Conservation (phyloP, 2,329 filamentous ascomycete genomes). For the Colletotrichum brevisporum region DNA sequence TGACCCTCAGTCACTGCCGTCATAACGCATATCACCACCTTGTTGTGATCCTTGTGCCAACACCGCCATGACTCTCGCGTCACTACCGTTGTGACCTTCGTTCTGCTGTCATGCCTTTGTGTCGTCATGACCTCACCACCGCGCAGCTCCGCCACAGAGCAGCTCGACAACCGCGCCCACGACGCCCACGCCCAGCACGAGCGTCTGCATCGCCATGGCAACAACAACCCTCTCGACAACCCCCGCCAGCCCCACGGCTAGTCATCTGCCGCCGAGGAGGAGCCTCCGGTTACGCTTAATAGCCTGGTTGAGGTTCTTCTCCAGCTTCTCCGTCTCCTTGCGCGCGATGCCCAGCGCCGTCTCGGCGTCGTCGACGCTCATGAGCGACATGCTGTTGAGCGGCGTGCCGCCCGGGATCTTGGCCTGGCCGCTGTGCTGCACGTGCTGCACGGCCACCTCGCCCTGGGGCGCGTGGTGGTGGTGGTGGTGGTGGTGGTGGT, state of each 20-base stretch:
- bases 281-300: conserved; percentile 73
- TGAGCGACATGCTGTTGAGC: conserved; percentile 66
- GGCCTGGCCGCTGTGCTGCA: conserved; percentile 9
- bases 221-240: conserved; percentile 37
- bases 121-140: background rate
- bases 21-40: no score
- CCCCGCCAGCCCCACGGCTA: conserved; percentile 34
- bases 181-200: conserved; percentile 40
- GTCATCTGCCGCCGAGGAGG: conserved; percentile 51
- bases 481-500: no score
- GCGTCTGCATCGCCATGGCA: conserved; percentile 41
- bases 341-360: conserved; percentile 64
- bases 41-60: no score
- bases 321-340: conserved; percentile 73
- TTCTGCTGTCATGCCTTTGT: no score
- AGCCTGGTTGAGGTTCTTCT: conserved; percentile 72
- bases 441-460: conserved; percentile 18
- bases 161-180: conserved; percentile 41
- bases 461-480: conserved; percentile 9
- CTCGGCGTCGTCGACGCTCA: conserved; percentile 76
- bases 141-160: conserved; percentile 14
- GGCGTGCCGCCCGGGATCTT: conserved; percentile 44
- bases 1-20: no score
- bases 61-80: no score
- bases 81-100: no score